Conservation (phyloP, 495 filamentous ascomycete species). For the Penicillium salamii region DNA sequence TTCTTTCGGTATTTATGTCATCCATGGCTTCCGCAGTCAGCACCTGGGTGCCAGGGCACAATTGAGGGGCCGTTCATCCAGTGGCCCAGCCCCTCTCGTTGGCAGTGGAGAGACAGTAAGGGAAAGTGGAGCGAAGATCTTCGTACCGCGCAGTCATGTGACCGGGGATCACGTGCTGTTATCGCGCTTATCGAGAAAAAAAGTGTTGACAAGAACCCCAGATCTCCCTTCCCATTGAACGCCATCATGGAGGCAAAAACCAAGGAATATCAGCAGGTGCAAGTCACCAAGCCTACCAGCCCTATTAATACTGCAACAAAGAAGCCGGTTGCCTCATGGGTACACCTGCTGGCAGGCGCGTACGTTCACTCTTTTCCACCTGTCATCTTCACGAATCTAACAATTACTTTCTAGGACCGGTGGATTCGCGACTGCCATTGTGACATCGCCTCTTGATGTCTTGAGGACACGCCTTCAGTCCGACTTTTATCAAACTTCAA, state of each 20-base stretch:
- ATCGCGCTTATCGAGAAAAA: not conserved
- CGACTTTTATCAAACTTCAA: constrained; percentile 69
- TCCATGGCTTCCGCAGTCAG: too few relatives aligned
- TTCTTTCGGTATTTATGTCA: too few relatives aligned
- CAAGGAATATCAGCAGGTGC: not conserved
- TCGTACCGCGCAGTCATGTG: not conserved
- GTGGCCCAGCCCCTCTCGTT: too few relatives aligned
- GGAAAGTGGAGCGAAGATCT: too few relatives aligned
- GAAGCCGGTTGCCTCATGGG: constrained; percentile 50
- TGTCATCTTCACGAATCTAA: constrained; percentile 9
- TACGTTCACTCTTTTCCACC: constrained; percentile 39
- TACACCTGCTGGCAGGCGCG: constrained; percentile 86
- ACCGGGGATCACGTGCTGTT: not conserved
- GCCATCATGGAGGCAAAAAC: not conserved
- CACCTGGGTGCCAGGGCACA: too few relatives aligned
- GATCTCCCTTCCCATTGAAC: not conserved
- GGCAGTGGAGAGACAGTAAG: too few relatives aligned
- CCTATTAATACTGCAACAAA: not conserved
- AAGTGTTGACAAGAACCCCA: not conserved
- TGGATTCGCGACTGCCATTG: constrained; percentile 77
- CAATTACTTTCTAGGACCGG: constrained; percentile 55
- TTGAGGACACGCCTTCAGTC: constrained; percentile 86
- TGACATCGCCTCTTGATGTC: constrained; percentile 85
- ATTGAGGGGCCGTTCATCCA: too few relatives aligned
- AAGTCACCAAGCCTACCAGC: not conserved